These are phyloP conservation scores for Debaryomycetaceae sp. DNA, from an alignment of 1,139 yeast species.

Conservation along the genomic window DNA sequence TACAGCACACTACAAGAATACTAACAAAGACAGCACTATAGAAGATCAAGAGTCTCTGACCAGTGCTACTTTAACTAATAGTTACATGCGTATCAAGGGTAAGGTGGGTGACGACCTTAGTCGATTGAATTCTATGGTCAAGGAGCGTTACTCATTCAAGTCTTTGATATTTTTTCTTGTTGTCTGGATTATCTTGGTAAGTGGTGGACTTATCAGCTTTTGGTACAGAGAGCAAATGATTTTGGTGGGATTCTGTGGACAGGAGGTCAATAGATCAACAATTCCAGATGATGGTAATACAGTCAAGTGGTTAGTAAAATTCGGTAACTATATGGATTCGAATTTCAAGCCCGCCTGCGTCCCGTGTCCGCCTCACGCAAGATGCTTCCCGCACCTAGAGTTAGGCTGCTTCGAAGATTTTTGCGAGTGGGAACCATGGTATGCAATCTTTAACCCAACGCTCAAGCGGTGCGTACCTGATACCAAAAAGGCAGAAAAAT, in stretches of 20 bases:
- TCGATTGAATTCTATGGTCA: not conserved
- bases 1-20: not conserved
- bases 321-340: constrained; percentile 33
- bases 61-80: not conserved
- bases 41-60: not conserved
- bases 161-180: constrained; percentile 12
- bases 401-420: constrained; percentile 71
- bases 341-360: constrained; percentile 60
- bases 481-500: constrained; percentile 64
- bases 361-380: constrained; percentile 79
- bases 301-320: constrained; percentile 12
- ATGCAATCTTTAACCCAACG: constrained; percentile 55
- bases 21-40: not conserved
- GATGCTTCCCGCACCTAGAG: constrained; percentile 59
- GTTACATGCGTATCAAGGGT: constrained; percentile 1
- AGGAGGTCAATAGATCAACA: constrained; percentile 43
- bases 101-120: constrained; percentile 1
- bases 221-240: constrained; percentile 65
- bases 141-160: constrained; percentile 4
- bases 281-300: constrained; percentile 19
- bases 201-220: constrained; percentile 32
- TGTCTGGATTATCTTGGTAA: constrained; percentile 28
- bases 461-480: constrained; percentile 67
- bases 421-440: constrained; percentile 53
- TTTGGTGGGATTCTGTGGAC: constrained; percentile 67